Percentiles rank a stretch among this genome's conserved stretches.
These are phyloP conservation scores for Exophiala sp. DNA, from an alignment of 2,329 filamentous ascomycete genomes.

Conservation along the genomic window DNA sequence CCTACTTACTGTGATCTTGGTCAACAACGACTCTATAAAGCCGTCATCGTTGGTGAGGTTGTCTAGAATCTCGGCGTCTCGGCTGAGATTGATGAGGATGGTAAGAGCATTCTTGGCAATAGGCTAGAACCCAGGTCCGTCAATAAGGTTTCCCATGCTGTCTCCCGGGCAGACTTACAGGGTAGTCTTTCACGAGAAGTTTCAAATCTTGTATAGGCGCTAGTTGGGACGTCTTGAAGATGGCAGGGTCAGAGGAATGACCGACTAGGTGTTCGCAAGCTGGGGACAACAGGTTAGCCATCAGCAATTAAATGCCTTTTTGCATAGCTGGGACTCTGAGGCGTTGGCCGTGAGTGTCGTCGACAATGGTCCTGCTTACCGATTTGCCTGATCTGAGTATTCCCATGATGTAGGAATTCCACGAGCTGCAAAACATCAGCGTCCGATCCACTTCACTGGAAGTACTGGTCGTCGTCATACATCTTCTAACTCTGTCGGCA, in stretches of 20 bases:
- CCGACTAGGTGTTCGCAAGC: conserved; percentile 82
- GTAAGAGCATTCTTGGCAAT: conserved; percentile 91
- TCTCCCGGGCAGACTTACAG: conserved; percentile 47
- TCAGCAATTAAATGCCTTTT: no score
- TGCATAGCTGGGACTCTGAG: no score
- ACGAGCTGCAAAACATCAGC: conserved; percentile 59
- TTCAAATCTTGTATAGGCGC: conserved; percentile 82
- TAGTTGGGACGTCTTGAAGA: conserved; percentile 79
- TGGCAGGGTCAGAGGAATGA: conserved; percentile 65
- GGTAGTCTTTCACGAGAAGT: conserved; percentile 75
- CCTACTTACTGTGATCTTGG: conserved; percentile 59
- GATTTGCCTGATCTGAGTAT: conserved; percentile 80
- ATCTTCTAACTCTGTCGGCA: conserved; percentile 73
- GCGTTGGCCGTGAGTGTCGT: no score
- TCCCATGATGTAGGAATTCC: conserved; percentile 86
- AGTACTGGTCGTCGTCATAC: conserved; percentile 44
- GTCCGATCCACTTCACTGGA: background rate
- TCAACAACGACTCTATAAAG: conserved; percentile 69
- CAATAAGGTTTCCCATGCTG: background rate
- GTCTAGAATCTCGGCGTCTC: conserved; percentile 69
- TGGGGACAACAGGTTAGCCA: conserved; percentile 34
- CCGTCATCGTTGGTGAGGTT: conserved; percentile 68
- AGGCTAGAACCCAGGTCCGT: conserved; percentile 46
- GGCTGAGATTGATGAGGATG: conserved; percentile 68
- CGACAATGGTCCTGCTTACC: conserved; percentile 43